A percentile compares a stretch with the other conserved stretches of the same genome.
Conservation (phyloP, 192 early-diverging fungal genomes). For the Gryganskiella cystojenkinii region DNA sequence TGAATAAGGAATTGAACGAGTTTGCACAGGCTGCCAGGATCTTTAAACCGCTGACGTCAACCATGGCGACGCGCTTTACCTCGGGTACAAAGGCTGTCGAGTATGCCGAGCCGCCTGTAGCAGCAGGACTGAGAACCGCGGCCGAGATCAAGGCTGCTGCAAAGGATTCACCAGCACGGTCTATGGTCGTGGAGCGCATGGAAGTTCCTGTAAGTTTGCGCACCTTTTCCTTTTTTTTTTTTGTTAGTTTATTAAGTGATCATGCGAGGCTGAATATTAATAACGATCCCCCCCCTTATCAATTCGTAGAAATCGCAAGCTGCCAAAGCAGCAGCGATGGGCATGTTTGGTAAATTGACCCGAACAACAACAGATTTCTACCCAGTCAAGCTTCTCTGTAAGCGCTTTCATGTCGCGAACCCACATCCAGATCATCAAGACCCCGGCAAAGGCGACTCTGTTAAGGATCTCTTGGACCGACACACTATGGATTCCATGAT, state of each 20-base stretch:
- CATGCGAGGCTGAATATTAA: neutral
- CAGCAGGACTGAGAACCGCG: conserved; percentile 58
- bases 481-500: conserved; percentile 53
- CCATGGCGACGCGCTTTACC: conserved; percentile 82
- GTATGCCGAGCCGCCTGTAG: conserved; percentile 25
- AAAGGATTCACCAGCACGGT: conserved; percentile 5
- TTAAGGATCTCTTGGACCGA: conserved; percentile 57
- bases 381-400: conserved; percentile 77
- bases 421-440: conserved; percentile 73
- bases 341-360: conserved; percentile 77
- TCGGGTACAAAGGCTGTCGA: conserved; percentile 52
- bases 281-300: neutral
- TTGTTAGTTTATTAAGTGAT: neutral
- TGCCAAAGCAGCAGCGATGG: conserved; percentile 64
- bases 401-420: conserved; percentile 79
- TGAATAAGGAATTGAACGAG: conserved; percentile 72
- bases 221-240: neutral
- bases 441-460: conserved; percentile 6
- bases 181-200: conserved; percentile 13
- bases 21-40: conserved; percentile 83
- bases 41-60: conserved; percentile 73
- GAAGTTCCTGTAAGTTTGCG: conserved; percentile 27
- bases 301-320: conserved; percentile 41
- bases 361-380: conserved; percentile 67
- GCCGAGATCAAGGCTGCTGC: conserved; percentile 12